These are phyloP conservation scores for Serendipita sp. DNA, from an alignment of 1,284 basidiomycete species.

Conservation along the genomic window DNA sequence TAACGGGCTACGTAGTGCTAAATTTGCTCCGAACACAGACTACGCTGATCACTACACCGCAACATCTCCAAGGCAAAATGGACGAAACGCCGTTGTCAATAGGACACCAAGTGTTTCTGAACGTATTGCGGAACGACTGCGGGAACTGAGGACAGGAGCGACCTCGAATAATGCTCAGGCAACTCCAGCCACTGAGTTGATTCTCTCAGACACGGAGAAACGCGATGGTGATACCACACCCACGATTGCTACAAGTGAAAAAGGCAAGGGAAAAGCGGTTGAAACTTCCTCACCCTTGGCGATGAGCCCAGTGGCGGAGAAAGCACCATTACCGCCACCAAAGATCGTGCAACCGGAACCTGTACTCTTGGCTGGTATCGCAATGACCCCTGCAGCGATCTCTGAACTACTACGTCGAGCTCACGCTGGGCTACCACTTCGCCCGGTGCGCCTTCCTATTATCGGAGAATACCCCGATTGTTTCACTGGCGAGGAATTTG, in stretches of 20 bases:
- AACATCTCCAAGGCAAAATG: constrained; percentile 44
- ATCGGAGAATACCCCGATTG: constrained; percentile 80
- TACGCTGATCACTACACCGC: constrained; percentile 52
- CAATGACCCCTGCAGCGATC: constrained; percentile 47
- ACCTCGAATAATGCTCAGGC: constrained; percentile 24
- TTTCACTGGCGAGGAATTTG: constrained; percentile 71
- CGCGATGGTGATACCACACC: constrained; percentile 25
- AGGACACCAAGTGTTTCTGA: constrained; percentile 56
- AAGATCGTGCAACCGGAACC: constrained; percentile 20
- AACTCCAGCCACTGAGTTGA: constrained; percentile 18
- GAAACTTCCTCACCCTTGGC: constrained; percentile 25
- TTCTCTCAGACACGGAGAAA: constrained; percentile 17
- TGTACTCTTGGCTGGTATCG: constrained; percentile 59
- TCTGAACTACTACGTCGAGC: constrained; percentile 55
- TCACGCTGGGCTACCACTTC: constrained; percentile 45
- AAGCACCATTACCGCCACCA: constrained; percentile 29
- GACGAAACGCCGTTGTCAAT: constrained; percentile 31
- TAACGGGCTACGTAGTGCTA: constrained; percentile 35
- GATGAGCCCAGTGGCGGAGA: constrained; percentile 39
- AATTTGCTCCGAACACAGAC: constrained; percentile 62
- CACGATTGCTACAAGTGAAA: constrained; percentile 42
- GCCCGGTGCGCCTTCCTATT: constrained; percentile 58
- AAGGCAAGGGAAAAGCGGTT: constrained; percentile 59
- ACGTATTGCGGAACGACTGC: constrained; percentile 58
- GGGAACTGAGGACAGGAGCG: constrained; percentile 53